phyloP scores from a whole-genome alignment of 257 asterid genomes.

The Cordia subcordata region DNA sequence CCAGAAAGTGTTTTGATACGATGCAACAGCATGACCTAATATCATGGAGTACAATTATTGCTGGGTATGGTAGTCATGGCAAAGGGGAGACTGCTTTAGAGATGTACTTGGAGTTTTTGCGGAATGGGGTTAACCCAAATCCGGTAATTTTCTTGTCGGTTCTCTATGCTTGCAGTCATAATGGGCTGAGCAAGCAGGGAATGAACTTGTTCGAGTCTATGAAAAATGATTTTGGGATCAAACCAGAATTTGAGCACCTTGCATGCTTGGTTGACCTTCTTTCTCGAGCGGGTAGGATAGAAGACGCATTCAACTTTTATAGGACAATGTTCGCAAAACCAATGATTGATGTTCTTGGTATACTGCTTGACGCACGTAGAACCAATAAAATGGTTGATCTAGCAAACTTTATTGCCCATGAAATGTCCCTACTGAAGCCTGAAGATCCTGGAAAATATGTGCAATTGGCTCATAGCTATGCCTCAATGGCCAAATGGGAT shows the following conservation, averaged over 20 bases:
- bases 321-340: constrained; percentile 52
- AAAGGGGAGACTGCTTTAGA: constrained; percentile 62
- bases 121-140: constrained; percentile 50
- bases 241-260: constrained; percentile 66
- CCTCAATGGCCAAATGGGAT: constrained; percentile 68
- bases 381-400: constrained; percentile 37
- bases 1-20: constrained; percentile 61
- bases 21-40: constrained; percentile 53
- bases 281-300: constrained; percentile 74
- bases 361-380: constrained; percentile 69
- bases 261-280: constrained; percentile 84
- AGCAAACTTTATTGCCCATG: constrained; percentile 43
- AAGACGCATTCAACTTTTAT: constrained; percentile 60
- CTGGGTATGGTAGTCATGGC: constrained; percentile 81
- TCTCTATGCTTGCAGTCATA: constrained; percentile 75
- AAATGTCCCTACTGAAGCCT: constrained; percentile 42
- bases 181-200: constrained; percentile 67
- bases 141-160: constrained; percentile 53
- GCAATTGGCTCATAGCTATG: constrained; percentile 77
- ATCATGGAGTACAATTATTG: constrained; percentile 74
- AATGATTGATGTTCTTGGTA: constrained; percentile 57
- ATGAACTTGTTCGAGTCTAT: constrained; percentile 61
- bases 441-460: constrained; percentile 75
- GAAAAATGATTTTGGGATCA: constrained; percentile 45
- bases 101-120: constrained; percentile 45